Percentiles rank a stretch among this genome's conserved stretches.
These are phyloP conservation scores for Infundibulicybe gibba DNA, from an alignment of 768 basidiomycete species.

Conservation along the genomic window DNA sequence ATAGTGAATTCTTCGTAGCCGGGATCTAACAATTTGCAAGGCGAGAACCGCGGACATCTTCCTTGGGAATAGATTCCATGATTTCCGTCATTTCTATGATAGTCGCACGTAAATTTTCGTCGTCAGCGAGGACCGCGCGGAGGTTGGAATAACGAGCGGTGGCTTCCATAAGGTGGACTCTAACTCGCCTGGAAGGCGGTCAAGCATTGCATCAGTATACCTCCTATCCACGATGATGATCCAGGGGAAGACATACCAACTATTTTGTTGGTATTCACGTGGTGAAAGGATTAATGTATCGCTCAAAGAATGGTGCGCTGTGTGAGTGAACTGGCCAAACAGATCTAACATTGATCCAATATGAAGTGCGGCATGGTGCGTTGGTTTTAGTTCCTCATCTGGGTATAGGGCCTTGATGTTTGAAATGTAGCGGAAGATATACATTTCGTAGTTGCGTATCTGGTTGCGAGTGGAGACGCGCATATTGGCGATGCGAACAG, in stretches of 20 bases:
- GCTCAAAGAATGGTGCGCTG: constrained; percentile 11
- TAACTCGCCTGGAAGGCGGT: constrained; percentile 5
- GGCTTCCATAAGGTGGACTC: constrained; percentile 7
- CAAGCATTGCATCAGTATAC: background rate
- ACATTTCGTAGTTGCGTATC: constrained; percentile 5
- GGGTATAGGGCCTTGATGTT: constrained; percentile 15
- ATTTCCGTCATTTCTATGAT: constrained; percentile 2
- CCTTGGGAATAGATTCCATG: constrained; percentile 3
- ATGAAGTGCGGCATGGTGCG: constrained; percentile 28
- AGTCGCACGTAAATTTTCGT: background rate
- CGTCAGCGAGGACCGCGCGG: constrained; percentile 6
- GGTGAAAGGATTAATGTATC: constrained; percentile 16
- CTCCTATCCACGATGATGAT: background rate
- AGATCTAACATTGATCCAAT: constrained; percentile 16
- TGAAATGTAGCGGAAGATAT: constrained; percentile 14
- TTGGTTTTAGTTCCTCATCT: constrained; percentile 18
- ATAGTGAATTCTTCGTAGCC: background rate
- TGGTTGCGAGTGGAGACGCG: constrained; percentile 7
- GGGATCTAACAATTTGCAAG: constrained; percentile 5
- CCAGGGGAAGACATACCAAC: constrained; percentile 6
- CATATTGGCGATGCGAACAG: constrained; percentile 15
- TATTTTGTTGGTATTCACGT: constrained; percentile 13
- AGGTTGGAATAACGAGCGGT: constrained; percentile 6
- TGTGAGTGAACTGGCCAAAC: constrained; percentile 22
- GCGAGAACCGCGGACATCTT: constrained; percentile 7